A percentile compares a stretch with the other conserved stretches of the same genome.
These are phyloP conservation scores for Saprolegnia diclina DNA, from an alignment of 352 stramenopile genomes.

Conservation along the genomic window DNA sequence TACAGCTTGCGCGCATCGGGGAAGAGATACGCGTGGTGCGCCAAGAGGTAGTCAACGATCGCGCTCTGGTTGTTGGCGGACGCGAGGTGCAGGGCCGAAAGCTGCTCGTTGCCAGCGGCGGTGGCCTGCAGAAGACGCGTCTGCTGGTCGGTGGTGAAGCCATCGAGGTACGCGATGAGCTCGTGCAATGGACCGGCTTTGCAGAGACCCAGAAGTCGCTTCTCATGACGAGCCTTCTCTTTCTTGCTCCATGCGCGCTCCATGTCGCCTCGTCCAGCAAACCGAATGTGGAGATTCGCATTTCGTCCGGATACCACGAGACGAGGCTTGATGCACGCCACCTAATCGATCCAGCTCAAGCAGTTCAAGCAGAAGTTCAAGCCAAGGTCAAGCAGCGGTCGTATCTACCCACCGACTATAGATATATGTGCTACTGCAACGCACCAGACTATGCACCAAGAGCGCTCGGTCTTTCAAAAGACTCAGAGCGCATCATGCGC, in stretches of 20 bases:
- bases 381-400: too few species aligned
- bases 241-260: conserved; percentile 23
- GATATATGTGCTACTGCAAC: too few species aligned
- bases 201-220: conserved; percentile 13
- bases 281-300: neutral
- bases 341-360: neutral
- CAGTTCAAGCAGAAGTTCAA: neutral
- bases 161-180: neutral
- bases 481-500: too few species aligned
- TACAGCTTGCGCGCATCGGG: conserved; percentile 54
- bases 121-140: conserved; percentile 11
- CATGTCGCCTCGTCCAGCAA: conserved; percentile 10
- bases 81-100: conserved; percentile 22
- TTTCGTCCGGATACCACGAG: neutral
- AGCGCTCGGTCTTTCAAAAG: too few species aligned
- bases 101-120: conserved; percentile 7
- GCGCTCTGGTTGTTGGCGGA: conserved; percentile 2
- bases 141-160: neutral
- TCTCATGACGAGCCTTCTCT: conserved; percentile 22
- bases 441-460: too few species aligned
- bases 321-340: conserved; percentile 4
- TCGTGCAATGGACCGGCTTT: neutral
- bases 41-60: conserved; percentile 19
- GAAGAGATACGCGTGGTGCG: conserved; percentile 11
- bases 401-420: too few species aligned